Evolutionary conservation across 179 eudicot genomes (phyloP), one percentile per base, ranked within the genome.

Genomic region (Heliamphora ciliata): DNA sequence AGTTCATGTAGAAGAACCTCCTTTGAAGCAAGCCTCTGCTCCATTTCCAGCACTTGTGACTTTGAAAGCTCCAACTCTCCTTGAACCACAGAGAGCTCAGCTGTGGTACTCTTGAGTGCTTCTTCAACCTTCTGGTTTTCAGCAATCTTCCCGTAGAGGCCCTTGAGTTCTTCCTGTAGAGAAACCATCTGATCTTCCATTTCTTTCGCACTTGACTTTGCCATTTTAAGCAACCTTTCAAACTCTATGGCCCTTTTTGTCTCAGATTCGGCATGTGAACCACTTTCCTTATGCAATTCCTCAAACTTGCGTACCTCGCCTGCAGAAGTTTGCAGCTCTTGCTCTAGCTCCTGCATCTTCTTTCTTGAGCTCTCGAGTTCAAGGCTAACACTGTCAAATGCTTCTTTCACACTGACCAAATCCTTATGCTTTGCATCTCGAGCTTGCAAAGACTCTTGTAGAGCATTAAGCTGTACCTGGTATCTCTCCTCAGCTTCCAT

Each of bases 361-460:
- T 91, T 96, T 83, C 88, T 92, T 7, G 98, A 93, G 87, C 85
- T 87, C 81, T 92, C 97, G 4, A 90, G 82, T 86, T 97, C 97
- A 52, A 94, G 77, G 81, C 54, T 89, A 67, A 97, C 89, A 81
- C 79, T 83, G 63, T 90, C 95, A 80, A 88, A 92, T 58, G 92
- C 87, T 83, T 94, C 97, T 84, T 93, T 94, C 48, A 94, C 86
- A 46, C 88, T 85, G 2, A 82, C 75, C 59, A 94, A 86, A 87
- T 94, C 98, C 87, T 88, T 88, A 82, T 91, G 90, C 84, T 95
- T 92, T 2, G 84, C 74, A 74, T 86, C 93, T 74, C 89, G 95
- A 77, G 89, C 93, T 84, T 93, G 89, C 61, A 94, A 74, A 51
- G 88, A 88, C 84, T 91, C 97, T 84, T 94, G 90, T 87, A 94